Evolutionary conservation across 768 basidiomycete species (phyloP), one percentile per base, ranked within the genome.

Genomic region (Leucosporidium creatinivorum): DNA sequence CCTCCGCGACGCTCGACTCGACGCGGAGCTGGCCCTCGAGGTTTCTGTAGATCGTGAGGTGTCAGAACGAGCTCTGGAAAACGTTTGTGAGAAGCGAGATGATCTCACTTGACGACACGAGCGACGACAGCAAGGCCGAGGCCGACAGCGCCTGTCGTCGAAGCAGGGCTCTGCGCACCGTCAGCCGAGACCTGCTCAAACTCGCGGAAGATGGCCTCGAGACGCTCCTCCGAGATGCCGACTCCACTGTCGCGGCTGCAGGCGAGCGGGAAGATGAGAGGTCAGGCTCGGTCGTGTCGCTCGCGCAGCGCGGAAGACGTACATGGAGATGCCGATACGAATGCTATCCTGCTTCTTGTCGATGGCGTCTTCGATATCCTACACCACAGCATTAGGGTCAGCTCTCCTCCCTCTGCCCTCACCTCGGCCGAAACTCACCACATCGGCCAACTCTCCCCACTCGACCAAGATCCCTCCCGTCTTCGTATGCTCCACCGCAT

Each of bases 61-160:
- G 39, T 44, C 39, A 44, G 39, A n/a, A n/a, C n/a, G n/a, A n/a
- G n/a, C n/a, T n/a, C n/a, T n/a, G n/a, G n/a, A n/a, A n/a, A n/a
- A n/a, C n/a, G n/a, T n/a, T n/a, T n/a, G n/a, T n/a, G n/a, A n/a
- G n/a, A n/a, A n/a, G n/a, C n/a, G n/a, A n/a, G n/a, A n/a, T n/a
- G 39, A 44, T 7, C 2, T 12, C 15, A 44, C 39, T 13, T 85
- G 5, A 90, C 86, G 52, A 90, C 88, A 21, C 89, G 82, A 0
- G 88, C 87, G 18, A 91, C 89, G 9, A 90, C 87, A 5, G 89
- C 89, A 33, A 90, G 80, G 7, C 89, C 89, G 21, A 91, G 81
- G 8, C 88, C 88, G 81, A 79, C 65, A 33, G 33, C 33, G 12
- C 67, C 60, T 3, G 61, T 25, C 39, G 39, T 12, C 63, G n/a